Base-by-base conservation (phyloP, 257 asterid genomes). In the Echites panduratus region DNA sequence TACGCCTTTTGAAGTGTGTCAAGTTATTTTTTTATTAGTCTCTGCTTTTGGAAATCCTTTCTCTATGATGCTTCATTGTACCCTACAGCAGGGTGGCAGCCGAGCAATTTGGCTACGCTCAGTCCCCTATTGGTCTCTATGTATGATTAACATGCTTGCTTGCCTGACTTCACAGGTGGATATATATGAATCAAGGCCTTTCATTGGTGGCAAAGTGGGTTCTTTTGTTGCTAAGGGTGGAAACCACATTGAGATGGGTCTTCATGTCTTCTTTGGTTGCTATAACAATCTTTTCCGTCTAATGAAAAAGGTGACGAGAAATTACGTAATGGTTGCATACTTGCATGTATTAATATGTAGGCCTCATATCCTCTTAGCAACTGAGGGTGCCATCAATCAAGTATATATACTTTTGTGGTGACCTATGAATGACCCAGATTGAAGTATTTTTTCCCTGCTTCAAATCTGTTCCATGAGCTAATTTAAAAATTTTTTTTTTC, bases 161-260 rank as follows among this genome's bases (percentile, higher is more conserved):
- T 63, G 49, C 29, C 20, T 70, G 26, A 3, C 29, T 66, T 79
- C 82, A 71, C 96, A 95, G 99, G 99, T 95, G 84, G 99, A 95
- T 82, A 92, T 95, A 78, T 95, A 95, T 65, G 99, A 95, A 78
- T 85, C 93, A 0, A 89, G 94, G 87, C 50, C 89, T 65, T 90
- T 95, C 79, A 89, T 95, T 70, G 99, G 99, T 72, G 99, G 99
- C 49, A 95, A 95, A 92, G 99, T 95, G 86, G 99, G 99, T 67
- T 95, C 99, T 43, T 95, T 86, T 84, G 99, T 95, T 74, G 99
- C 92, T 84, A 90, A 68, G 80, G 78, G 79, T 62, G 99, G 99
- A 64, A 92, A 95, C 75, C 99, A 95, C 82, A 82, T 95, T 74
- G 99, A 95, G 77, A 95, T 95, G 99, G 99, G 99, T 19, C 83